Percentiles rank a stretch among this genome's conserved stretches.
These are phyloP conservation scores for Otatea glauca DNA, from an alignment of 176 grass and related monocot species.

Conservation along the genomic window DNA sequence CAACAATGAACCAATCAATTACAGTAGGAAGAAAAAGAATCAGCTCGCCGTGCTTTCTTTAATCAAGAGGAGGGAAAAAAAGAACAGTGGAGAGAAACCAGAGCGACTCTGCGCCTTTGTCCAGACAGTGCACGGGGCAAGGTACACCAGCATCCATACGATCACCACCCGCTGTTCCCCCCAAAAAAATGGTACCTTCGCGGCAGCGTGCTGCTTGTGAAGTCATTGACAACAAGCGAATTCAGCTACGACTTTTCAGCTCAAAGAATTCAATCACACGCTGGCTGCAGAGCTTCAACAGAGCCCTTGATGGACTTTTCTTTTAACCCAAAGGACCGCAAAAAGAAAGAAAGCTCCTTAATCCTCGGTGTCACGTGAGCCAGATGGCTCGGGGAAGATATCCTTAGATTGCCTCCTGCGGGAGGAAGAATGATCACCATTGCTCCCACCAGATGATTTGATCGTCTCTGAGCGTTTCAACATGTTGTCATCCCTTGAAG, in stretches of 20 bases:
- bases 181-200: constrained; percentile 49
- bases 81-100: constrained; percentile 23
- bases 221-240: constrained; percentile 33
- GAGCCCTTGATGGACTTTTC: background rate
- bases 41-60: constrained; percentile 61
- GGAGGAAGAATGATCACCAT: constrained; percentile 86
- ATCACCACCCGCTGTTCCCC: constrained; percentile 22
- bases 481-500: constrained; percentile 63
- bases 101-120: constrained; percentile 27
- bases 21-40: constrained; percentile 59
- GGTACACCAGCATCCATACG: constrained; percentile 37
- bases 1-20: constrained; percentile 76
- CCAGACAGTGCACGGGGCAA: constrained; percentile 27
- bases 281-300: constrained; percentile 33
- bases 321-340: constrained; percentile 38
- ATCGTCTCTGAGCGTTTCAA: constrained; percentile 73
- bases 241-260: constrained; percentile 22
- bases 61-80: constrained; percentile 35
- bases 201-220: constrained; percentile 29
- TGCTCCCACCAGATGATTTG: constrained; percentile 85
- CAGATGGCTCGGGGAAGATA: constrained; percentile 85
- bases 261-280: constrained; percentile 34
- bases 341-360: constrained; percentile 35
- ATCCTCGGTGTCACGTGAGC: constrained; percentile 74
- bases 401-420: constrained; percentile 74